Conservation (phyloP, 2,329 filamentous ascomycete genomes). For the Karstenula rhodostoma region DNA sequence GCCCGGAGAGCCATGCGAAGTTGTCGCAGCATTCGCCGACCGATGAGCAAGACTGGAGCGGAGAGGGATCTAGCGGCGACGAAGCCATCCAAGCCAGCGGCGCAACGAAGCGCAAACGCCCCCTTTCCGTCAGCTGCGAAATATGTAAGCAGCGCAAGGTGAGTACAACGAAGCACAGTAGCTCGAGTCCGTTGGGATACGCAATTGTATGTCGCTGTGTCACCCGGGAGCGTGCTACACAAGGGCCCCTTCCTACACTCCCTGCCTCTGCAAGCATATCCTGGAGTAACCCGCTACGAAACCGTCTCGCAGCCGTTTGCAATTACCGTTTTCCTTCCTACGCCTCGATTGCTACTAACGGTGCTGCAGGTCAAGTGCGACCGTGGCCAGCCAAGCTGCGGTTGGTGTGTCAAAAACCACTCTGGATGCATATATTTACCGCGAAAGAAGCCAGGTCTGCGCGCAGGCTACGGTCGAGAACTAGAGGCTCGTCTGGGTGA, state of each 20-base stretch:
- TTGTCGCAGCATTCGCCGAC: slow-evolving; percentile 44
- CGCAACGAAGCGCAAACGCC: slow-evolving; percentile 59
- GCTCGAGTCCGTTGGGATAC: neutral
- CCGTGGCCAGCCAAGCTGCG: slow-evolving; percentile 77
- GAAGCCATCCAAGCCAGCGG: slow-evolving; percentile 46
- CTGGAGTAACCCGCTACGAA: neutral
- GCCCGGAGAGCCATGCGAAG: slow-evolving; percentile 42
- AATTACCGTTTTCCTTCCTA: neutral
- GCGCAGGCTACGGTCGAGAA: slow-evolving; percentile 68
- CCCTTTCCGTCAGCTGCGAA: slow-evolving; percentile 68
- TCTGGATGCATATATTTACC: slow-evolving; percentile 72
- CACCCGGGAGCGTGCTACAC: neutral
- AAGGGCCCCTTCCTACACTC: neutral
- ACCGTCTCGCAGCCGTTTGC: neutral
- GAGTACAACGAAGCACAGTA: neutral
- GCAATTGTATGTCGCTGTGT: neutral
- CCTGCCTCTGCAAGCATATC: neutral
- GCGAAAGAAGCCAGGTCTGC: slow-evolving; percentile 72
- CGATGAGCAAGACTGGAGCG: slow-evolving; percentile 46
- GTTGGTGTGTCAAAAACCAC: slow-evolving; percentile 74
- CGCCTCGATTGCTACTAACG: neutral
- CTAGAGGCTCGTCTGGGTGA: slow-evolving; percentile 66
- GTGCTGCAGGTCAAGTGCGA: slow-evolving; percentile 64
- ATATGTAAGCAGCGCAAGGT: slow-evolving; percentile 80
- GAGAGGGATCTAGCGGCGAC: slow-evolving; percentile 52